Evolutionary conservation across 371 early-diverging fungal genomes (phyloP).

Genomic region (Rhizopus microsporus): DNA sequence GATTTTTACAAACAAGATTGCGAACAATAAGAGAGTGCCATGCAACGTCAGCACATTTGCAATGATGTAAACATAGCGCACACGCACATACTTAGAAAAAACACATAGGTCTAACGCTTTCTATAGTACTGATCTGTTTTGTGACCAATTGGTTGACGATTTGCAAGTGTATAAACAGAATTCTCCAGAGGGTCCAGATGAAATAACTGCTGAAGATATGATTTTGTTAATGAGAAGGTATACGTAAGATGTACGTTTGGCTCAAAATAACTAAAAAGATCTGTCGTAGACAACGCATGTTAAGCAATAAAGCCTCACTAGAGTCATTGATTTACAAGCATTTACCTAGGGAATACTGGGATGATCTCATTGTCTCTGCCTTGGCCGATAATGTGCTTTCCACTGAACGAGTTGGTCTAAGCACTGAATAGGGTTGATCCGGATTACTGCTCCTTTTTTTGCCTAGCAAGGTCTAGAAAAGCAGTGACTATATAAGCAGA

Average conservation of each 20-base stretch:
- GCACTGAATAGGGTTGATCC: neutral
- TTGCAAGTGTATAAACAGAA: constrained; percentile 12
- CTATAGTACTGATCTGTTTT: constrained; percentile 13
- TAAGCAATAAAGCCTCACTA: constrained; percentile 5
- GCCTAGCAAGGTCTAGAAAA: neutral
- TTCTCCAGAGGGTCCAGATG: neutral
- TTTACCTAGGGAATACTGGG: constrained; percentile 19
- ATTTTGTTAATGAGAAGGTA: constrained; percentile 28
- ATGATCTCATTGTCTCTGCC: constrained; percentile 13
- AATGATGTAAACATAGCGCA: neutral
- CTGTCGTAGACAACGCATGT: constrained; percentile 7
- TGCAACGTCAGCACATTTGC: neutral
- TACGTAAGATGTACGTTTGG: neutral
- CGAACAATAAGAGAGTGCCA: neutral
- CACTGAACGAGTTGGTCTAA: neutral
- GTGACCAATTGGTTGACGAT: constrained; percentile 16
- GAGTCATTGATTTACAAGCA: constrained; percentile 11
- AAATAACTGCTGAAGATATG: constrained; percentile 17
- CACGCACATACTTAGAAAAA: neutral
- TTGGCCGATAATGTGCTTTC: constrained; percentile 12
- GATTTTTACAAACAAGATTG: constrained; percentile 4
- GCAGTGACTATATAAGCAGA: too few species aligned
- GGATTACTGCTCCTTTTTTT: neutral
- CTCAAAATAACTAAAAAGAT: neutral
- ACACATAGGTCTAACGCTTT: neutral